phyloP scores from a whole-genome alignment of 2,329 filamentous ascomycete genomes.

The Neophaeococcomyces aloes region DNA sequence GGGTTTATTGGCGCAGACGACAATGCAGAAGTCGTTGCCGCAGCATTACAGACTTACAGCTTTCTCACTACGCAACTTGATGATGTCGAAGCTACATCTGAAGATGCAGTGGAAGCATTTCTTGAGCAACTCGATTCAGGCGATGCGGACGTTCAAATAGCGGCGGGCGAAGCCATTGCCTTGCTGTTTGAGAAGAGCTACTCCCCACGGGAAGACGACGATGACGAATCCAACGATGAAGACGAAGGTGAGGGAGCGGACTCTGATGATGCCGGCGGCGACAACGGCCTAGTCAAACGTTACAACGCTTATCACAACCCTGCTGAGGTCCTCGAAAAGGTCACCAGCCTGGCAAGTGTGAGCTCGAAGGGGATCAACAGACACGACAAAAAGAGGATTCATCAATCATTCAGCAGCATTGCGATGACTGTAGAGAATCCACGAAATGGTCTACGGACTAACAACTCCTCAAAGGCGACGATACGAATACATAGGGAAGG shows the following conservation, averaged over 20 bases:
- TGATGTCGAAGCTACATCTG: conserved; percentile 60
- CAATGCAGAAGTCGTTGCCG: conserved; percentile 58
- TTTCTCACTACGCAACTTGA: conserved; percentile 69
- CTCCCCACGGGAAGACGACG: conserved; percentile 47
- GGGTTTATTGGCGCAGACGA: conserved; percentile 61
- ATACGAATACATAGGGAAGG: conserved; percentile 50
- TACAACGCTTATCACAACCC: conserved; percentile 59
- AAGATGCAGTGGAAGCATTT: conserved; percentile 66
- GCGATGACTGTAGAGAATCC: conserved; percentile 57
- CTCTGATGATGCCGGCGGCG: conserved; percentile 29
- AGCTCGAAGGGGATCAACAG: conserved; percentile 55
- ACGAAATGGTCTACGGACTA: conserved; percentile 54
- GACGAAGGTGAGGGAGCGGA: conserved; percentile 31
- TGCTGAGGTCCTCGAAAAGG: conserved; percentile 48
- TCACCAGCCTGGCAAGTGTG: conserved; percentile 49
- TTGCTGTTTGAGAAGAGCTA: conserved; percentile 68
- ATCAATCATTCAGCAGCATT: conserved; percentile 56
- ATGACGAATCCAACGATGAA: conserved; percentile 36
- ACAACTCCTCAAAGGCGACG: conserved; percentile 52
- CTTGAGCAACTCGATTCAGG: conserved; percentile 73
- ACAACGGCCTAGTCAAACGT: conserved; percentile 45
- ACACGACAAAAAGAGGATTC: conserved; percentile 56
- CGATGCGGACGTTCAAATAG: conserved; percentile 62
- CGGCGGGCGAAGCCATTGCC: conserved; percentile 70
- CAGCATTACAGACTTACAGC: conserved; percentile 68